These are phyloP conservation scores for Cladosporium cucumerinum DNA, from an alignment of 2,329 filamentous ascomycete species.

Conservation along the genomic window DNA sequence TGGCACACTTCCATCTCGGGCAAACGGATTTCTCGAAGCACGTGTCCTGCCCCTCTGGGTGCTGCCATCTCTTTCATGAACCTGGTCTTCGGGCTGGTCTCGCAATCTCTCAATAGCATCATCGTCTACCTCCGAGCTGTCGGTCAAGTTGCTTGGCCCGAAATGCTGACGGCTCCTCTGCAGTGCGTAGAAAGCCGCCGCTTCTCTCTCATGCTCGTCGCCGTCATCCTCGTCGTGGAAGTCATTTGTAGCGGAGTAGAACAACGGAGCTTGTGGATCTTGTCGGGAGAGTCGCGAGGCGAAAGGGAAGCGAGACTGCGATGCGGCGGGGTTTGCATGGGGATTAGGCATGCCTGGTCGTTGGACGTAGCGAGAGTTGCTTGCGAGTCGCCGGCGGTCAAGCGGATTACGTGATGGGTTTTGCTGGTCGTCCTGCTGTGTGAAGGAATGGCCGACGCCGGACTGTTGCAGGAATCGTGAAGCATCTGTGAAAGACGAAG, in stretches of 20 bases:
- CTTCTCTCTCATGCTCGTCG: slow-evolving; percentile 82
- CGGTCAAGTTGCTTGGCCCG: slow-evolving; percentile 75
- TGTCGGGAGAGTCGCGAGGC: slow-evolving; percentile 71
- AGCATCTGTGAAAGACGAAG: slow-evolving; percentile 63
- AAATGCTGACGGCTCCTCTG: slow-evolving; percentile 88
- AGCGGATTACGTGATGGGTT: slow-evolving; percentile 47
- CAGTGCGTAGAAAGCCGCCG: slow-evolving; percentile 89
- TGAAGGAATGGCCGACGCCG: slow-evolving; percentile 81
- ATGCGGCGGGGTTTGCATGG: slow-evolving; percentile 70
- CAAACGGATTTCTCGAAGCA: slow-evolving; percentile 35
- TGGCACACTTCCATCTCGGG: slow-evolving; percentile 40
- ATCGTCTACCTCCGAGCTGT: slow-evolving; percentile 79
- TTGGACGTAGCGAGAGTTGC: slow-evolving; percentile 47
- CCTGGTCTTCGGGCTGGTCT: slow-evolving; percentile 37
- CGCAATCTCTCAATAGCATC: slow-evolving; percentile 47
- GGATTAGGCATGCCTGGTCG: slow-evolving; percentile 53
- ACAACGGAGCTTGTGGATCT: slow-evolving; percentile 73
- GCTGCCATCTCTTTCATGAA: slow-evolving; percentile 38
- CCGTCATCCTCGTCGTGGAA: slow-evolving; percentile 92
- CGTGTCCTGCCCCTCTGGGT: slow-evolving; percentile 38
- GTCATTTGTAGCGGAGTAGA: slow-evolving; percentile 86
- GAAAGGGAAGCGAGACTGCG: slow-evolving; percentile 74
- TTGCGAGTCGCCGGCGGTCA: slow-evolving; percentile 47
- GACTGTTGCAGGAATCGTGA: slow-evolving; percentile 95
- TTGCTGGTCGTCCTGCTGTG: slow-evolving; percentile 39